phyloP scores from a whole-genome alignment of 768 basidiomycete species.

The Amanita rubescens region DNA sequence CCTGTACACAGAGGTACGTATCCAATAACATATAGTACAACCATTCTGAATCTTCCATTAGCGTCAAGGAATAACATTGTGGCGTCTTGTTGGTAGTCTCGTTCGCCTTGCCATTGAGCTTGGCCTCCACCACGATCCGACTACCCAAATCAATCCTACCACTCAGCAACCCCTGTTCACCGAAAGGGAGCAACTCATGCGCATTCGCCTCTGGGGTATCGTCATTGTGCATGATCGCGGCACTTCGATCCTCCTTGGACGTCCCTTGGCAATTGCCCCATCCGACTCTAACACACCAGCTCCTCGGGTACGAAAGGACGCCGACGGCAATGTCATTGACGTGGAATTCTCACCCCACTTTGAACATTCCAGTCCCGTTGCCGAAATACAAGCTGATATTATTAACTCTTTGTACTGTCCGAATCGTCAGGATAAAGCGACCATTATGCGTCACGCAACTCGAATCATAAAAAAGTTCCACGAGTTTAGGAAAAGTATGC shows the following conservation, averaged over 20 bases:
- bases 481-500: constrained; percentile 61
- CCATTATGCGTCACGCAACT: constrained; percentile 68
- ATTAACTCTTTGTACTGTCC: constrained; percentile 82
- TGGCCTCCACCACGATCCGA: constrained; percentile 83
- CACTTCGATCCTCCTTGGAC: constrained; percentile 80
- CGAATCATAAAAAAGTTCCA: constrained; percentile 74
- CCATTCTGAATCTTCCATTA: constrained; percentile 20
- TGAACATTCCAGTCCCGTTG: constrained; percentile 63
- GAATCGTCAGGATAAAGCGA: constrained; percentile 58
- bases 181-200: constrained; percentile 68
- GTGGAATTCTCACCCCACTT: constrained; percentile 74
- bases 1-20: constrained; percentile 73
- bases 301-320: constrained; percentile 36
- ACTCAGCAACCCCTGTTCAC: constrained; percentile 46
- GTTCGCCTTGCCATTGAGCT: constrained; percentile 79
- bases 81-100: constrained; percentile 82
- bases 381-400: constrained; percentile 84
- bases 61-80: constrained; percentile 85
- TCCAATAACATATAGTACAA: not conserved
- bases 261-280: constrained; percentile 76
- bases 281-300: constrained; percentile 79
- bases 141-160: constrained; percentile 41
- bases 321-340: constrained; percentile 26
- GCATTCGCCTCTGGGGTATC: constrained; percentile 79
- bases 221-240: constrained; percentile 84